Conservation (phyloP, 1,139 yeast species). For the Trichomonascaceae sp. region DNA sequence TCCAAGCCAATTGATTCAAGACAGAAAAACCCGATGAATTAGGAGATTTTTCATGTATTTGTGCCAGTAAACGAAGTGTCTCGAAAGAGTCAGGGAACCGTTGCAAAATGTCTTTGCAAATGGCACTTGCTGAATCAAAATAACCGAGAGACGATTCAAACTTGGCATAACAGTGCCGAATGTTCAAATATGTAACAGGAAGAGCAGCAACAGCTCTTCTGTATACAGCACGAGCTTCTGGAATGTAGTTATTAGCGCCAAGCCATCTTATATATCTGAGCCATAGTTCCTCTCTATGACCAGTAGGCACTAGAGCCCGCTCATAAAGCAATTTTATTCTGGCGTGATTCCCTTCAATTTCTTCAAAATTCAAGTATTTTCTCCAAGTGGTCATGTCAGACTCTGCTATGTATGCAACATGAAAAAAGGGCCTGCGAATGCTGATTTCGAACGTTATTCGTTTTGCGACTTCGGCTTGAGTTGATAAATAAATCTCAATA, state of each 20-base stretch:
- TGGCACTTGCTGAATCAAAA: slow-evolving; percentile 24
- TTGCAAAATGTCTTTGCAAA: slow-evolving; percentile 25
- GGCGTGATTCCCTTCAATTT: slow-evolving; percentile 22
- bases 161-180: slow-evolving; percentile 30
- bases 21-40: slow-evolving; percentile 1
- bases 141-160: slow-evolving; percentile 29
- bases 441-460: slow-evolving; percentile 55
- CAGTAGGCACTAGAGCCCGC: slow-evolving; percentile 43
- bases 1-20: slow-evolving; percentile 6
- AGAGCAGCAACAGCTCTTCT: slow-evolving; percentile 28
- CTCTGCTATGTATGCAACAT: slow-evolving; percentile 38
- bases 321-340: slow-evolving; percentile 41
- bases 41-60: slow-evolving; percentile 3
- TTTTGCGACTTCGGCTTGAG: slow-evolving; percentile 54
- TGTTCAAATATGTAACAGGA: slow-evolving; percentile 31
- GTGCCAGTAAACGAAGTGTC: slow-evolving; percentile 20
- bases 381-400: slow-evolving; percentile 56
- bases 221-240: slow-evolving; percentile 24
- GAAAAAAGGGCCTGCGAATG: slow-evolving; percentile 48
- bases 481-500: slow-evolving; percentile 50
- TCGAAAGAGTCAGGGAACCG: slow-evolving; percentile 29
- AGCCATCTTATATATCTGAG: slow-evolving; percentile 49
- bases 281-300: slow-evolving; percentile 56
- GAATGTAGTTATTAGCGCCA: slow-evolving; percentile 18
- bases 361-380: slow-evolving; percentile 52